Evolutionary conservation across 129 eudicot genomes (phyloP).

Genomic region (Erigeron canadensis): DNA sequence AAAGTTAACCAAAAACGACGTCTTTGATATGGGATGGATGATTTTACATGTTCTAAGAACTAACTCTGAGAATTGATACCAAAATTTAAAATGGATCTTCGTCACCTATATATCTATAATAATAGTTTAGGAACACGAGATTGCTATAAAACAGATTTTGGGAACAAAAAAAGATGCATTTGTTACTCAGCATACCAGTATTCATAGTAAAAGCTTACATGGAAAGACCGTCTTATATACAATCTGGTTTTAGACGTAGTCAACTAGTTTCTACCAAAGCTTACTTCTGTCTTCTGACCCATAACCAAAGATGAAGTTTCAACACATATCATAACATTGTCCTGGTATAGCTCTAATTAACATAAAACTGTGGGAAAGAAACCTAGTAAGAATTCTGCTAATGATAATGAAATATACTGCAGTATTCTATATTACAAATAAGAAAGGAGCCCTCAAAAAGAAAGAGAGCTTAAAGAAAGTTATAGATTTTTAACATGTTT

Average conservation of each 20-base stretch:
- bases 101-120: neutral
- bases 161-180: constrained; percentile 1
- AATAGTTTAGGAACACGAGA: neutral
- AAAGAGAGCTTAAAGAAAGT: no score
- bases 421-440: neutral
- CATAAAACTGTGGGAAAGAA: neutral
- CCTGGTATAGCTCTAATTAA: neutral
- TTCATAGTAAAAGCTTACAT: neutral
- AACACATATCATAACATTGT: neutral
- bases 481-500: neutral
- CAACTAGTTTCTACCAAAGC: neutral
- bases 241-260: neutral
- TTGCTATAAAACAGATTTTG: neutral
- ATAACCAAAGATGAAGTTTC: neutral
- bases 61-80: neutral
- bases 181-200: neutral
- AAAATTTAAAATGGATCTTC: neutral
- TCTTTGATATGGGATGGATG: neutral
- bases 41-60: neutral
- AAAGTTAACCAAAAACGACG: neutral
- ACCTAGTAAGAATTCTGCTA: neutral
- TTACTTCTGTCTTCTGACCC: neutral
- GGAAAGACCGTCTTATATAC: neutral
- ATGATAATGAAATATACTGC: neutral
- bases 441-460: neutral